These are phyloP conservation scores for Cenchrus fungigraminus DNA, from an alignment of 176 grass and related monocot species.

Conservation along the genomic window DNA sequence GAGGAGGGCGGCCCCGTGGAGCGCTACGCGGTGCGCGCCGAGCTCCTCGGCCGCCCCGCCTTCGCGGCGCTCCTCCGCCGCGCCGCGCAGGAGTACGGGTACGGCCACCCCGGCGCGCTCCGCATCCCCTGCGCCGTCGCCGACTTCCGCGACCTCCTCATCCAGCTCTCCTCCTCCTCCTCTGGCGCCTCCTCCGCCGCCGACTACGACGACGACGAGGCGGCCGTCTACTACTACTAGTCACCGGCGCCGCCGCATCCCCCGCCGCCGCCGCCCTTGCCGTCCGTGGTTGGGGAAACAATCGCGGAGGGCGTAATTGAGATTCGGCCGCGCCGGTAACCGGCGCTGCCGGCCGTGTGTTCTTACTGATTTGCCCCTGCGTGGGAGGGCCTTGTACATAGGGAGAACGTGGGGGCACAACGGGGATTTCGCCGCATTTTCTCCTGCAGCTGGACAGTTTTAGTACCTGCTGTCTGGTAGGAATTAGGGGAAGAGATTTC, in stretches of 20 bases:
- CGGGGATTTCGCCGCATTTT: slow-evolving; percentile 32
- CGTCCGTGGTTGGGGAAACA: background rate
- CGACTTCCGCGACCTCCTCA: slow-evolving; percentile 64
- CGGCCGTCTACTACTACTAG: slow-evolving; percentile 20
- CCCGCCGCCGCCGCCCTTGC: background rate
- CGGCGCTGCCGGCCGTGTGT: background rate
- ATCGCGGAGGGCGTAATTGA: slow-evolving; percentile 24
- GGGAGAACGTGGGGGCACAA: background rate
- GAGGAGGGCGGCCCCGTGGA: slow-evolving; percentile 71
- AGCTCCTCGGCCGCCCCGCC: slow-evolving; percentile 65
- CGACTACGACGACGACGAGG: background rate
- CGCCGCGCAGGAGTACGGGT: slow-evolving; percentile 93
- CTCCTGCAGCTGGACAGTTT: slow-evolving; percentile 53
- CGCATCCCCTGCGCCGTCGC: slow-evolving; percentile 83
- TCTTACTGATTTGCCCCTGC: slow-evolving; percentile 37
- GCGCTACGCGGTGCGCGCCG: slow-evolving; percentile 75
- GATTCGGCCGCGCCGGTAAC: slow-evolving; percentile 16
- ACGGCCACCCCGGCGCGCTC: slow-evolving; percentile 79
- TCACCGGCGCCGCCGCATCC: background rate
- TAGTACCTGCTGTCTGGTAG: slow-evolving; percentile 45
- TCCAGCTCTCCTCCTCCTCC: slow-evolving; percentile 35
- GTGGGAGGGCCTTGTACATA: slow-evolving; percentile 44
- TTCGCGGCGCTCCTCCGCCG: slow-evolving; percentile 78
- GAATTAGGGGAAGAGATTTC: background rate
- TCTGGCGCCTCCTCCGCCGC: background rate